A percentile compares a stretch with the other conserved stretches of the same genome.
phyloP scores from a whole-genome alignment of 768 basidiomycete genomes.

The Lactifluus rugatus region DNA sequence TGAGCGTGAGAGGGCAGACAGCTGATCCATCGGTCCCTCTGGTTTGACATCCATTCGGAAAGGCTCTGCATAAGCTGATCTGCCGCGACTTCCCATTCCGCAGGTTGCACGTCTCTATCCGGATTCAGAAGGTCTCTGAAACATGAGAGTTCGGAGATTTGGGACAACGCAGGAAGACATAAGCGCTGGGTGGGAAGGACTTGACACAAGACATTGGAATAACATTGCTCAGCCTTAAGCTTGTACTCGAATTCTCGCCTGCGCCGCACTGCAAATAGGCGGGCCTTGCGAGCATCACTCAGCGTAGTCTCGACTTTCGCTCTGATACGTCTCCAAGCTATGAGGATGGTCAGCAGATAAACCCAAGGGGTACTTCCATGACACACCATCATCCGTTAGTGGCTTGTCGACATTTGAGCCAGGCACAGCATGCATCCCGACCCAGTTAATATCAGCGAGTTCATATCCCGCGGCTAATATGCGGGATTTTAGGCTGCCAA shows the following conservation, averaged over 20 bases:
- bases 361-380: not conserved
- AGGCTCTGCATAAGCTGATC: constrained; percentile 2
- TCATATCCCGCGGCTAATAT: constrained; percentile 8
- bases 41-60: constrained; percentile 12
- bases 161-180: constrained; percentile 10
- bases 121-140: constrained; percentile 9
- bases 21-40: not conserved
- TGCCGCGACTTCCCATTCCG: constrained; percentile 4
- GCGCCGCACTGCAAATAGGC: not conserved
- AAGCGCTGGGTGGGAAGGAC: constrained; percentile 11
- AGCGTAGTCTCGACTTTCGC: constrained; percentile 1
- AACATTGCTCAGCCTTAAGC: not conserved
- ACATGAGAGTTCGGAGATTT: constrained; percentile 6
- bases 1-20: not conserved
- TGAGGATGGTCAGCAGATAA: not conserved
- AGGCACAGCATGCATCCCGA: not conserved
- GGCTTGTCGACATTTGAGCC: constrained; percentile 4
- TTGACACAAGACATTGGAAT: constrained; percentile 1
- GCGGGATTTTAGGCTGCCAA: constrained; percentile 1
- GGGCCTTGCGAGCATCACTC: not conserved
- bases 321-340: constrained; percentile 15
- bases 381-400: constrained; percentile 12
- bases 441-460: not conserved
- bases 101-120: not conserved
- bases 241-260: not conserved